Evolutionary conservation across 2,329 filamentous ascomycete species (phyloP).

Genomic region (Hymenoscyphus repandus): DNA sequence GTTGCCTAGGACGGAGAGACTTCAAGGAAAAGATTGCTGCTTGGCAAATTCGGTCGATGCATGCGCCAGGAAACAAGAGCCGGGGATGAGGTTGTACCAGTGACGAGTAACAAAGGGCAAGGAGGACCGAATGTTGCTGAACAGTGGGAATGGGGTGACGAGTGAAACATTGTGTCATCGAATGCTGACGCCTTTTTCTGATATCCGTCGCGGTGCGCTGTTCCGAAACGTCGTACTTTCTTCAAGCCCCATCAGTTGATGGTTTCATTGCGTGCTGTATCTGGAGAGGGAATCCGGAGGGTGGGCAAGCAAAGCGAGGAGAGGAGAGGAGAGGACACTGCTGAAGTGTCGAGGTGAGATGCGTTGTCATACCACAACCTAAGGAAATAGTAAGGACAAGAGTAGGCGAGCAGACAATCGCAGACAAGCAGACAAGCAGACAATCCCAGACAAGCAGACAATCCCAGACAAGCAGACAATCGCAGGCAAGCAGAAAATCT

Average conservation of each 20-base stretch:
- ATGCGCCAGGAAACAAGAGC: not conserved
- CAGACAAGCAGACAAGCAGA: too few relatives aligned
- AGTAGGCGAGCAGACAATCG: too few relatives aligned
- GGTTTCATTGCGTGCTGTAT: too few relatives aligned
- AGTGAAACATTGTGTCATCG: constrained; percentile 12
- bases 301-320: too few relatives aligned
- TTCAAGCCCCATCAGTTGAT: not conserved
- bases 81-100: not conserved
- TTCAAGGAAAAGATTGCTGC: not conserved
- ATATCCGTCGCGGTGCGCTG: not conserved
- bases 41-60: not conserved
- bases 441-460: too few relatives aligned
- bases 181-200: not conserved
- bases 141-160: constrained; percentile 3
- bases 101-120: not conserved
- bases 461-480: too few relatives aligned
- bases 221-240: constrained; percentile 1
- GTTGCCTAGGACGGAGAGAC: not conserved
- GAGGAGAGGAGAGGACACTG: too few relatives aligned
- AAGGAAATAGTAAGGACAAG: too few relatives aligned
- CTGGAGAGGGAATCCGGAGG: too few relatives aligned
- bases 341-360: too few relatives aligned
- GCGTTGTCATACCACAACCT: too few relatives aligned
- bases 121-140: not conserved
- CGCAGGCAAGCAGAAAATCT: too few relatives aligned